Evolutionary conservation across 345 rosid genomes (phyloP).

Genomic region (Lepidium didymum): DNA sequence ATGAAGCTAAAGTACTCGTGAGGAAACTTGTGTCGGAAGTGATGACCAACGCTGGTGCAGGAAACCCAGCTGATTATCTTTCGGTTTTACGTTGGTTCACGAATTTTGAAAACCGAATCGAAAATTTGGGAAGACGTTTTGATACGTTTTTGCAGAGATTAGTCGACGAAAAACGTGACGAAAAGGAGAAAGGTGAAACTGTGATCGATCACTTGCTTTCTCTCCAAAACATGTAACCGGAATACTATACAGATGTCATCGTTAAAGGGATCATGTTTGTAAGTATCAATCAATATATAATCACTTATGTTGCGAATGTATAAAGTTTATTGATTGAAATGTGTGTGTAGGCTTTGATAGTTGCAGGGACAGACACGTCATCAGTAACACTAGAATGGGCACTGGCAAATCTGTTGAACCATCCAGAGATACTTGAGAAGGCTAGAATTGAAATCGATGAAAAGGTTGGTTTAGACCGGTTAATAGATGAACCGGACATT

Average conservation of each 20-base stretch:
- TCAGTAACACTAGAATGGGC: slow-evolving; percentile 56
- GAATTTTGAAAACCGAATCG: not conserved
- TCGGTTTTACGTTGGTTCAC: not conserved
- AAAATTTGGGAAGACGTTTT: not conserved
- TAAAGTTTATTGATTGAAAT: not conserved
- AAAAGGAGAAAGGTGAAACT: slow-evolving; percentile 21
- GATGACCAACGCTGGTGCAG: not conserved
- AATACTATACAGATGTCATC: slow-evolving; percentile 36
- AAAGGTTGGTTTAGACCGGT: slow-evolving; percentile 19
- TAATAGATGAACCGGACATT: slow-evolving; percentile 35
- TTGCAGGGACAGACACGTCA: slow-evolving; percentile 47
- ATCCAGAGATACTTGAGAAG: slow-evolving; percentile 30
- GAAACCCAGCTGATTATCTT: slow-evolving; percentile 6
- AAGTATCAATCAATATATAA: not conserved
- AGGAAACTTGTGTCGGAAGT: not conserved
- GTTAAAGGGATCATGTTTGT: slow-evolving; percentile 43
- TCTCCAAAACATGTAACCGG: slow-evolving; percentile 43
- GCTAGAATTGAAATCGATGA: slow-evolving; percentile 32
- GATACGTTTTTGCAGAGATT: slow-evolving; percentile 23
- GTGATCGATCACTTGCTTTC: slow-evolving; percentile 48
- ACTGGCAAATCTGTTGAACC: slow-evolving; percentile 37
- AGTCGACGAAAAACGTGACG: slow-evolving; percentile 36
- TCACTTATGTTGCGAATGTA: not conserved
- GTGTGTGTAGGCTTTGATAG: slow-evolving; percentile 17
- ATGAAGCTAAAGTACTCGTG: not conserved